phyloP scores from a whole-genome alignment of 2,329 filamentous ascomycete species.

The Fusarium domesticum region DNA sequence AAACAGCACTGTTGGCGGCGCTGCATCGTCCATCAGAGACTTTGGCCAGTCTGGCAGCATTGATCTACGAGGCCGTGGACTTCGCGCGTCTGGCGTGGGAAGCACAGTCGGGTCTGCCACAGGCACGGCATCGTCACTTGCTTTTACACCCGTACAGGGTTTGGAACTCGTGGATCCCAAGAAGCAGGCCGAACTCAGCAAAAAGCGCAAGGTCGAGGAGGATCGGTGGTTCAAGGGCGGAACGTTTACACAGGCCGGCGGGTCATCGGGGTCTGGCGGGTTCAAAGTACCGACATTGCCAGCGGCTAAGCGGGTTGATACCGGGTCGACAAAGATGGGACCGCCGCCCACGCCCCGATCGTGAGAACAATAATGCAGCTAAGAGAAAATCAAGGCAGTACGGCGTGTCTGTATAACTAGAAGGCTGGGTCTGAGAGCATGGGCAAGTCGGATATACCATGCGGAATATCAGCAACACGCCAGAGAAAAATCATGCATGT shows the following conservation, averaged over 20 bases:
- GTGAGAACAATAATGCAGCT: constrained; percentile 1
- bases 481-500: too few species aligned
- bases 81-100: constrained; percentile 80
- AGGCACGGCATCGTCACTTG: constrained; percentile 81
- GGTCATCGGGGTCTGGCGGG: constrained; percentile 50
- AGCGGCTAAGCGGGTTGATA: constrained; percentile 63
- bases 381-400: constrained; percentile 1
- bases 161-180: constrained; percentile 94
- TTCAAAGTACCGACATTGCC: constrained; percentile 84
- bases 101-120: constrained; percentile 57
- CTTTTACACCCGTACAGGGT: constrained; percentile 92
- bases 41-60: constrained; percentile 67
- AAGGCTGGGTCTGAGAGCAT: too few species aligned
- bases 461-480: too few species aligned
- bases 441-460: too few species aligned
- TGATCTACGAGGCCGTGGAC: constrained; percentile 72
- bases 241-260: constrained; percentile 86
- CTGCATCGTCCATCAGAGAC: constrained; percentile 77
- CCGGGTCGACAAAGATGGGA: constrained; percentile 36
- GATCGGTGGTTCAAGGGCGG: constrained; percentile 96
- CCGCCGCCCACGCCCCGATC: constrained; percentile 32
- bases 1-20: constrained; percentile 60
- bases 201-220: constrained; percentile 91
- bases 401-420: too few species aligned
- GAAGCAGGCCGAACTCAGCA: constrained; percentile 77